phyloP scores from a whole-genome alignment of 148 eudicot species.

The Rheum nobile region DNA sequence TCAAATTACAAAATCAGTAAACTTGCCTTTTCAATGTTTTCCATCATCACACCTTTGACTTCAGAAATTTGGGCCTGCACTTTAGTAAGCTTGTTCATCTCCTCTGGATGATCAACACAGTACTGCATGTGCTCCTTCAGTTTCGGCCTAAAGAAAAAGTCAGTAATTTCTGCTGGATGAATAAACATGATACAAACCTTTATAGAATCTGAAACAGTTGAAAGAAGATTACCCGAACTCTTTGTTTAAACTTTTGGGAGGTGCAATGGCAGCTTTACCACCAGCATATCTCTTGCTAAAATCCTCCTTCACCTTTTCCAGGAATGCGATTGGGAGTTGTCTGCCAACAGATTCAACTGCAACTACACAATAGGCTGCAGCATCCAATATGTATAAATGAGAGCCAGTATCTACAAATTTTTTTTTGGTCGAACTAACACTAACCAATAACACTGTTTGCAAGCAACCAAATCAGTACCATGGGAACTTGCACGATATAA shows the following conservation, averaged over 20 bases:
- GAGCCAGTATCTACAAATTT: background rate
- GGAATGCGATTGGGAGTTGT: conserved; percentile 10
- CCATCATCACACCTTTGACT: conserved; percentile 12
- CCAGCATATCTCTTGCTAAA: conserved; percentile 10
- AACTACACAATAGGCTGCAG: conserved; percentile 9
- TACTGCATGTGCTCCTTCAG: conserved; percentile 11
- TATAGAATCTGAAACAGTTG: too few species aligned
- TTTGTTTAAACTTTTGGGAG: conserved; percentile 10
- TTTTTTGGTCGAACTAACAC: too few species aligned
- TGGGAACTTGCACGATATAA: too few species aligned
- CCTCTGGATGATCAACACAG: conserved; percentile 11
- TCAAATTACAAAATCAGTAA: too few species aligned
- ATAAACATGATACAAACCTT: too few species aligned
- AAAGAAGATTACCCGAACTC: conserved; percentile 5
- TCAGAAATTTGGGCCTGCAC: conserved; percentile 13
- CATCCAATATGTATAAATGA: background rate
- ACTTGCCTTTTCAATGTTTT: conserved; percentile 10
- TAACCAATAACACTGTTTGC: too few species aligned
- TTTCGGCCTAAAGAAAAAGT: conserved; percentile 7
- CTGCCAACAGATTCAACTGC: conserved; percentile 9
- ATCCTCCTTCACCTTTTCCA: conserved; percentile 11
- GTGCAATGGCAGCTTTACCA: conserved; percentile 10
- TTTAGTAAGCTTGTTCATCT: conserved; percentile 9
- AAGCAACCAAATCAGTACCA: too few species aligned
- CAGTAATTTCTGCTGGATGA: too few species aligned